These are phyloP conservation scores for Eucalyptus marginata DNA, from an alignment of 345 rosid species.

Conservation along the genomic window DNA sequence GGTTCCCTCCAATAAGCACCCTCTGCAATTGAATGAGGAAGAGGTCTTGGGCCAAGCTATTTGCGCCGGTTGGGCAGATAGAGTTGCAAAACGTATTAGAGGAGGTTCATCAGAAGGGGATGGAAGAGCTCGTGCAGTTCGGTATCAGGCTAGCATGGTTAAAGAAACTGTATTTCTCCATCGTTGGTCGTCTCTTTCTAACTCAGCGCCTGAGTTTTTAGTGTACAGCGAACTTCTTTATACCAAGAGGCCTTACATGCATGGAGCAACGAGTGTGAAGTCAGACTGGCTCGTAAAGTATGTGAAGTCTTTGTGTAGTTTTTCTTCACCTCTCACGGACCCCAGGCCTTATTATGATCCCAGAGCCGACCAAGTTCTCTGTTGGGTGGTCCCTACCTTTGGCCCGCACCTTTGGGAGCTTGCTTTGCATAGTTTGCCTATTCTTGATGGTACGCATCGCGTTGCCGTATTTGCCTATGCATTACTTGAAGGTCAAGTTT, in stretches of 20 bases:
- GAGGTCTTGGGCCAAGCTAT: conserved; percentile 67
- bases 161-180: conserved; percentile 71
- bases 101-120: conserved; percentile 16
- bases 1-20: conserved; percentile 25
- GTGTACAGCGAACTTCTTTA: conserved; percentile 67
- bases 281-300: conserved; percentile 73
- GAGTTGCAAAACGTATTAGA: conserved; percentile 61
- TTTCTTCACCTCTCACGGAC: conserved; percentile 41
- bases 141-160: conserved; percentile 61
- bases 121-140: conserved; percentile 30
- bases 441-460: conserved; percentile 13
- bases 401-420: conserved; percentile 68
- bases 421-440: conserved; percentile 31
- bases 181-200: conserved; percentile 57
- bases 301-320: conserved; percentile 42
- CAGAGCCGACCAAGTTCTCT: conserved; percentile 35
- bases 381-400: conserved; percentile 54
- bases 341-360: conserved; percentile 59
- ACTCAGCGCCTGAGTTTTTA: conserved; percentile 72
- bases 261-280: conserved; percentile 68
- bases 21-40: conserved; percentile 55
- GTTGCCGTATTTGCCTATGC: conserved; percentile 57
- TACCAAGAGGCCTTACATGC: conserved; percentile 74
- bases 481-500: conserved; percentile 67
- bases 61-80: conserved; percentile 95